phyloP scores from a whole-genome alignment of 2,329 filamentous ascomycete genomes.

The Exophiala bonariae region DNA sequence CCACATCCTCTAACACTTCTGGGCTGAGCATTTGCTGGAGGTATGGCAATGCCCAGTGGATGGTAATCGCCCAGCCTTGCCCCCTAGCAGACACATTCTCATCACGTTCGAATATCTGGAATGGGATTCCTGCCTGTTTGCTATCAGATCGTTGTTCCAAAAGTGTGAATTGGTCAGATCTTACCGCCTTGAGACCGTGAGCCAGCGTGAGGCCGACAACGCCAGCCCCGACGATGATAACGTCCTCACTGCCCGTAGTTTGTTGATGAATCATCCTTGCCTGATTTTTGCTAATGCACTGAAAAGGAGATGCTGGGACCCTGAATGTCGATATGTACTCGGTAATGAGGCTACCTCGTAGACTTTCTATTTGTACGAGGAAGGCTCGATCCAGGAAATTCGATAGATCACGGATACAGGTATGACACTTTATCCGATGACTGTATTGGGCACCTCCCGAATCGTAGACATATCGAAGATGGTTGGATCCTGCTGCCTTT shows the following conservation, averaged over 20 bases:
- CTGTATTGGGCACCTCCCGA: too few species aligned
- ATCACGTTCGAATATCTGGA: conserved; percentile 34
- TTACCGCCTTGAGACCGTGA: conserved; percentile 36
- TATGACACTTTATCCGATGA: too few species aligned
- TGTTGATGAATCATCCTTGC: not conserved
- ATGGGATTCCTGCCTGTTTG: conserved; percentile 31
- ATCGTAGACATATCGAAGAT: too few species aligned
- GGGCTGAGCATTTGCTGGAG: conserved; percentile 27
- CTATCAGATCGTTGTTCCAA: conserved; percentile 7
- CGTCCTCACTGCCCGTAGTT: conserved; percentile 20
- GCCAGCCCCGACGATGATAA: conserved; percentile 39
- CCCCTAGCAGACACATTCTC: conserved; percentile 26
- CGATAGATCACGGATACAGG: too few species aligned
- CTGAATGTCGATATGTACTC: too few species aligned
- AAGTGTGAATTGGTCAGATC: conserved; percentile 17
- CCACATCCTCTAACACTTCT: conserved; percentile 29
- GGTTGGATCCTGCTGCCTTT: too few species aligned
- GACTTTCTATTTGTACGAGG: too few species aligned
- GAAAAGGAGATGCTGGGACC: too few species aligned
- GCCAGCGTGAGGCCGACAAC: conserved; percentile 38
- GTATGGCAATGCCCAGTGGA: conserved; percentile 32
- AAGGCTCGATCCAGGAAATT: too few species aligned
- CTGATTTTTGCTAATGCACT: too few species aligned
- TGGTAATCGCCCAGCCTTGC: conserved; percentile 36
- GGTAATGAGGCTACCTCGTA: too few species aligned